These are phyloP conservation scores for Amaranthus hypochondriacus DNA, from an alignment of 148 eudicot genomes.

Conservation along the genomic window DNA sequence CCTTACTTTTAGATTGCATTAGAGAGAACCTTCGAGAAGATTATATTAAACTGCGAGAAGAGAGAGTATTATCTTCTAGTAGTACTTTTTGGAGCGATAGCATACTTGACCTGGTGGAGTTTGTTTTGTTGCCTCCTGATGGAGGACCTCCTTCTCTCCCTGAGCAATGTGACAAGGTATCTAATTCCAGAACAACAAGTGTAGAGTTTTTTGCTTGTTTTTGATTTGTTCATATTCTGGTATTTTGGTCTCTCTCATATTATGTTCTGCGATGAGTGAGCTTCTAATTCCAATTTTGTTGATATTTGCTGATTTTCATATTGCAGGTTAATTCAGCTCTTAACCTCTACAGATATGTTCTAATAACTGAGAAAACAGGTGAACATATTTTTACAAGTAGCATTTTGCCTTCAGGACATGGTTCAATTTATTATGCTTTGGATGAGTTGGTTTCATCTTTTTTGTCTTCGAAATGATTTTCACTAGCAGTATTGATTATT, in stretches of 20 bases:
- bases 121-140: constrained; percentile 64
- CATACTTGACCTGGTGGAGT: constrained; percentile 66
- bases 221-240: neutral
- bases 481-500: neutral
- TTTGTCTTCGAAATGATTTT: neutral
- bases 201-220: neutral
- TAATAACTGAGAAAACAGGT: constrained; percentile 81
- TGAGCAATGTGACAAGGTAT: constrained; percentile 78
- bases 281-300: constrained; percentile 2
- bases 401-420: neutral
- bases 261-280: neutral
- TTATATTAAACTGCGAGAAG: constrained; percentile 34
- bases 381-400: neutral
- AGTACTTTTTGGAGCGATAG: constrained; percentile 50
- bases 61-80: constrained; percentile 15
- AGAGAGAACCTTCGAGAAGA: constrained; percentile 61
- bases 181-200: neutral
- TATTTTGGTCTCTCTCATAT: neutral
- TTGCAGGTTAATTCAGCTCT: constrained; percentile 85
- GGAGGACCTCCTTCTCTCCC: constrained; percentile 95
- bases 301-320: constrained; percentile 15
- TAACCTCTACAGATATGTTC: constrained; percentile 77
- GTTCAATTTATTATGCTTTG: neutral
- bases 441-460: neutral
- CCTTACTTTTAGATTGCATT: constrained; percentile 65